These are phyloP conservation scores for Streptanthus diversifolius DNA, from an alignment of 345 rosid genomes.

Conservation along the genomic window DNA sequence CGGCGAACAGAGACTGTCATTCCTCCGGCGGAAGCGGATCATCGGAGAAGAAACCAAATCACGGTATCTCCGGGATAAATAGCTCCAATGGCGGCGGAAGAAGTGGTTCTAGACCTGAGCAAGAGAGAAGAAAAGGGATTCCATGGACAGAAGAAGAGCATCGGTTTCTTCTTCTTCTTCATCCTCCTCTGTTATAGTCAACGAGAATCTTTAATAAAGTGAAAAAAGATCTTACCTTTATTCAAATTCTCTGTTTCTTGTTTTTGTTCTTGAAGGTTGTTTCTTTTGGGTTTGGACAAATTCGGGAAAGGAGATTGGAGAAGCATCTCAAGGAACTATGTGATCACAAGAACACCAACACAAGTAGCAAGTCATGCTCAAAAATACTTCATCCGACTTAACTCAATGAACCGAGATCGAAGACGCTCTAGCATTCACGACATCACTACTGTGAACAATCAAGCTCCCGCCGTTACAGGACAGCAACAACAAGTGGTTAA, in stretches of 20 bases:
- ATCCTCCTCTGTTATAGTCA: background rate
- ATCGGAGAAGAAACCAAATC: constrained; percentile 35
- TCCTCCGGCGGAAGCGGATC: constrained; percentile 36
- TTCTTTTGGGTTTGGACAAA: constrained; percentile 81
- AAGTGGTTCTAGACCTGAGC: constrained; percentile 61
- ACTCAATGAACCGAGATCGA: constrained; percentile 81
- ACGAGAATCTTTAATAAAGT: background rate
- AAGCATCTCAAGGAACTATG: constrained; percentile 89
- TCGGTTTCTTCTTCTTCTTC: constrained; percentile 42
- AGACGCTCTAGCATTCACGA: constrained; percentile 94
- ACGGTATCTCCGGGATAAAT: constrained; percentile 40
- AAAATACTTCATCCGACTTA: constrained; percentile 77
- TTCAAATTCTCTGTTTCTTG: constrained; percentile 15
- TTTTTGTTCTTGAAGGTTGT: constrained; percentile 47
- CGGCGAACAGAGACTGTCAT: constrained; percentile 36
- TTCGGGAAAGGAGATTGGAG: constrained; percentile 99
- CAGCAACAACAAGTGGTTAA: constrained; percentile 34
- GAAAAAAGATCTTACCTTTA: constrained; percentile 9
- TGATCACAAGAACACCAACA: constrained; percentile 85
- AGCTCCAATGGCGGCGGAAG: constrained; percentile 45
- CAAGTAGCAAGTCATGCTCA: constrained; percentile 98
- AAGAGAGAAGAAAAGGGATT: constrained; percentile 84
- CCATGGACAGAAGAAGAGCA: constrained; percentile 99
- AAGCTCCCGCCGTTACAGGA: constrained; percentile 39
- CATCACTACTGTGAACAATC: constrained; percentile 65